A percentile compares a stretch with the other conserved stretches of the same genome.
These are phyloP conservation scores for Talaromyces amestolkiae DNA, from an alignment of 2,329 filamentous ascomycete genomes.

Conservation along the genomic window DNA sequence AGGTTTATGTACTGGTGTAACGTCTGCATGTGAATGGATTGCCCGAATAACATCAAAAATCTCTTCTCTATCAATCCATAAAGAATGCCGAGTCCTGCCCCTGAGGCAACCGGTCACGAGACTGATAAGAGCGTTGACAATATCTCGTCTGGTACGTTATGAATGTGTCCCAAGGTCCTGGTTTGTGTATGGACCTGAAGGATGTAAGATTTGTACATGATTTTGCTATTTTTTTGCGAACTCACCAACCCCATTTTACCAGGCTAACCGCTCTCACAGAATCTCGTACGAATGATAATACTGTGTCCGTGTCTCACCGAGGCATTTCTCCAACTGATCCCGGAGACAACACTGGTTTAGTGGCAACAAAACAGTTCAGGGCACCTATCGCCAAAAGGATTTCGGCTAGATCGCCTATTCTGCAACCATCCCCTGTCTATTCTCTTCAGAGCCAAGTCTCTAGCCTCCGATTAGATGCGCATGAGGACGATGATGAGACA, in stretches of 20 bases:
- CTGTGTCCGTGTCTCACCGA: constrained; percentile 4
- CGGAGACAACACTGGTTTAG: constrained; percentile 6
- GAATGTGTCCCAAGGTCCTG: constrained; percentile 5
- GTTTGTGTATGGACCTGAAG: constrained; percentile 2
- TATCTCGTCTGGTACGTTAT: constrained; percentile 15
- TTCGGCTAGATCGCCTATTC: constrained; percentile 27
- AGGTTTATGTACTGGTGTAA: neutral
- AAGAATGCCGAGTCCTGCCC: constrained; percentile 11
- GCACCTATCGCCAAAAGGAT: constrained; percentile 30
- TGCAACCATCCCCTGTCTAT: constrained; percentile 23
- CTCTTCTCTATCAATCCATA: neutral
- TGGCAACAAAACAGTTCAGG: constrained; percentile 28
- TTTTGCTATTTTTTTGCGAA: neutral
- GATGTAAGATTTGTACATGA: constrained; percentile 11
- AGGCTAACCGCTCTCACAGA: constrained; percentile 4
- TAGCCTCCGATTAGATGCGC: constrained; percentile 26
- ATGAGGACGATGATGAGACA: constrained; percentile 29
- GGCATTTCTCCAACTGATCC: neutral
- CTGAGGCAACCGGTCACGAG: constrained; percentile 10
- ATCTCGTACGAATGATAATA: neutral
- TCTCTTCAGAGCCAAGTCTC: constrained; percentile 31
- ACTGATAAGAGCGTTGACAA: constrained; percentile 4
- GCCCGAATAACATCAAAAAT: neutral
- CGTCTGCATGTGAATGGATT: neutral
- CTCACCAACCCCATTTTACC: neutral